These are phyloP conservation scores for Cryphonectria nitschkei DNA, from an alignment of 2,329 filamentous ascomycete species.

Conservation along the genomic window DNA sequence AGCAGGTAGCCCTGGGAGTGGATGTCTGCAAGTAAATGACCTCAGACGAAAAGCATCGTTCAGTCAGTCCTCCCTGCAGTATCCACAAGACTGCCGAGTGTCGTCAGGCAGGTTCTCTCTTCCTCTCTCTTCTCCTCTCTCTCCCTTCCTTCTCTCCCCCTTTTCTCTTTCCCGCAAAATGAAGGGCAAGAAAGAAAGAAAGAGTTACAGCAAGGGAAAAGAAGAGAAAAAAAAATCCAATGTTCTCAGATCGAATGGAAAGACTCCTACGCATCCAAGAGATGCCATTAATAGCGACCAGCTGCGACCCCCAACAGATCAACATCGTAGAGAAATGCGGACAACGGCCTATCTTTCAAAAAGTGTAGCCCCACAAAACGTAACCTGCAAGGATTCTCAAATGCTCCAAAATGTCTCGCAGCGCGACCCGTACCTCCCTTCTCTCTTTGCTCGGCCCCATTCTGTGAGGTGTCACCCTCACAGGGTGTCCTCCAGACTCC, in stretches of 20 bases:
- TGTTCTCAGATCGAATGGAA: neutral
- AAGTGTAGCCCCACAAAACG: neutral
- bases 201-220: neutral
- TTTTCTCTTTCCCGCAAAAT: neutral
- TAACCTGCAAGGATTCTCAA: neutral
- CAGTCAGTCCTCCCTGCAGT: neutral
- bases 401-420: neutral
- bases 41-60: neutral
- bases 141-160: neutral
- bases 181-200: neutral
- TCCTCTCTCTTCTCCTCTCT: neutral
- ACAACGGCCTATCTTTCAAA: neutral
- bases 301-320: neutral
- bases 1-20: constrained; percentile 14
- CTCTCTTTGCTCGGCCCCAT: neutral
- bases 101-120: neutral
- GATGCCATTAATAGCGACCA: neutral
- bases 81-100: constrained; percentile 11
- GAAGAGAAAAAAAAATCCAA: neutral
- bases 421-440: neutral
- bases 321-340: neutral
- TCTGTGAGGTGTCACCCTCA: neutral
- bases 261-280: neutral
- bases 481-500: neutral
- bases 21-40: constrained; percentile 2